Evolutionary conservation across 2,329 filamentous ascomycete species (phyloP).

Genomic region (Monosporascus sp.): DNA sequence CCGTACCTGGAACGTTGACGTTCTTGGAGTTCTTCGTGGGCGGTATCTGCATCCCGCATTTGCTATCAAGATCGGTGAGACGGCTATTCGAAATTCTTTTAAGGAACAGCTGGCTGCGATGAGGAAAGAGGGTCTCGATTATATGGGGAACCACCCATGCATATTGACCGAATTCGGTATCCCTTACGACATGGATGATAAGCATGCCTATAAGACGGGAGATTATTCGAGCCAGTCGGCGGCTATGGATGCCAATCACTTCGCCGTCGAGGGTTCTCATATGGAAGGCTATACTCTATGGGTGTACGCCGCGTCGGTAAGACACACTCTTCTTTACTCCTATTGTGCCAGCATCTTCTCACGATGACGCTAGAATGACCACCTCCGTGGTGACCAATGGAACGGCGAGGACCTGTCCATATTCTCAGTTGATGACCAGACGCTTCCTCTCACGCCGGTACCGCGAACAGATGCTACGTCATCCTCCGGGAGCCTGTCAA

Average conservation of each 20-base stretch:
- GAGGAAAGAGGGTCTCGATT: conserved; percentile 77
- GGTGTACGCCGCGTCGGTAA: conserved; percentile 71
- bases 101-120: conserved; percentile 80
- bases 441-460: conserved; percentile 46
- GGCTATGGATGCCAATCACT: conserved; percentile 95
- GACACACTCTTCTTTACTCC: conserved; percentile 14
- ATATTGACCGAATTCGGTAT: conserved; percentile 95
- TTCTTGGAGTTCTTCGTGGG: conserved; percentile 84
- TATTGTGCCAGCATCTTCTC: conserved; percentile 11
- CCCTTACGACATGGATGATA: conserved; percentile 97
- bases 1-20: conserved; percentile 92
- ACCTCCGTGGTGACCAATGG: conserved; percentile 89
- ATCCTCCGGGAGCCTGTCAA: conserved; percentile 42
- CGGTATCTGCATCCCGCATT: conserved; percentile 85
- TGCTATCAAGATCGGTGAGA: conserved; percentile 87
- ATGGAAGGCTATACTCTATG: conserved; percentile 86
- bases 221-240: conserved; percentile 90
- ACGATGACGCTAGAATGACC: conserved; percentile 60
- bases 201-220: conserved; percentile 90
- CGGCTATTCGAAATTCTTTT: conserved; percentile 89
- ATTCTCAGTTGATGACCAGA: conserved; percentile 74
- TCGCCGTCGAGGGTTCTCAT: conserved; percentile 75
- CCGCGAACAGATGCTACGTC: conserved; percentile 36
- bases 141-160: conserved; percentile 83
- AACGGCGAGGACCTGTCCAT: conserved; percentile 97